Percentiles rank a stretch among this genome's conserved stretches.
Conservation (phyloP, 1,284 basidiomycete species). For the Ceratobasidium theobromae region DNA sequence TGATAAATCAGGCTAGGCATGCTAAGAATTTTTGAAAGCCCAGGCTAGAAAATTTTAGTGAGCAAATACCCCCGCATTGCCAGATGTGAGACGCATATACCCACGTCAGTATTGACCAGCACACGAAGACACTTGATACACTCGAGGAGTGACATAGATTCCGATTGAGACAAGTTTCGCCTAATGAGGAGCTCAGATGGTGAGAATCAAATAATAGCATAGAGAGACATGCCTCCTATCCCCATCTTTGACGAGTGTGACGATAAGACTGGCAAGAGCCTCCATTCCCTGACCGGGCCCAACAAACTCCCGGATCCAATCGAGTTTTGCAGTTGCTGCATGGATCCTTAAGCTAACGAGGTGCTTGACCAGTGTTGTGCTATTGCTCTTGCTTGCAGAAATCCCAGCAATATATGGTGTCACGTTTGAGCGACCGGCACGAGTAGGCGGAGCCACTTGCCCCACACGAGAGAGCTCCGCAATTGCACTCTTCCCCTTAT, state of each 20-base stretch:
- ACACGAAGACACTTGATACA: constrained; percentile 78
- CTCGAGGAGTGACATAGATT: constrained; percentile 70
- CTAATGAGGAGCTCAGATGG: background rate
- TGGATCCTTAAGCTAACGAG: constrained; percentile 84
- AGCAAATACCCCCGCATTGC: constrained; percentile 18
- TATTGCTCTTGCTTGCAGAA: constrained; percentile 47
- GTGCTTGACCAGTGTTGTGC: constrained; percentile 70
- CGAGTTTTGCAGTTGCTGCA: constrained; percentile 76
- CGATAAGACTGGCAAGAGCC: constrained; percentile 58
- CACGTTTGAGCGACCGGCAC: background rate
- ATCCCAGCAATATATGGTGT: constrained; percentile 42
- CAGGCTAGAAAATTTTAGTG: constrained; percentile 51
- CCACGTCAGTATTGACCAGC: constrained; percentile 81
- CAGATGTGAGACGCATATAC: constrained; percentile 38
- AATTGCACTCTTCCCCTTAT: constrained; percentile 42
- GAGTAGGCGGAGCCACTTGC: background rate
- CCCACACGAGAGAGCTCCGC: constrained; percentile 40
- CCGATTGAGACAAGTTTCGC: constrained; percentile 56
- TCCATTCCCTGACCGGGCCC: constrained; percentile 65
- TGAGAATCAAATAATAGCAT: background rate
- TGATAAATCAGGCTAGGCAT: constrained; percentile 70
- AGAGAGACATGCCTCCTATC: constrained; percentile 46
- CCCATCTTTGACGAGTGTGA: constrained; percentile 62
- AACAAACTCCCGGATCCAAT: constrained; percentile 80
- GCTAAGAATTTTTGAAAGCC: constrained; percentile 69